Percentiles rank a stretch among this genome's conserved stretches.
Conservation (phyloP, 1,284 basidiomycete species). For the Vanrija sp. region DNA sequence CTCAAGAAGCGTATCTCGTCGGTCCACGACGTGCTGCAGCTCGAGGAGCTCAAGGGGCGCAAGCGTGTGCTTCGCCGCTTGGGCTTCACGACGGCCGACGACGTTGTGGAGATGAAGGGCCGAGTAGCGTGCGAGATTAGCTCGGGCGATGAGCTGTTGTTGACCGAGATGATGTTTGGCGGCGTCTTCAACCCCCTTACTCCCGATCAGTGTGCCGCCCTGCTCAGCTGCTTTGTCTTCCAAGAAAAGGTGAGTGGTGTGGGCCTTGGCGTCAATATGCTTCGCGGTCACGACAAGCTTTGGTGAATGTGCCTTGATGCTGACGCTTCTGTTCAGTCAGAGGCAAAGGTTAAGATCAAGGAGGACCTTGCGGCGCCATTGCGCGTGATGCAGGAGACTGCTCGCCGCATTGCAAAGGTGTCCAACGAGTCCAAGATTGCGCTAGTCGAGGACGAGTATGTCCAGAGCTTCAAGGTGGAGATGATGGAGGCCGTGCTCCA, state of each 20-base stretch:
- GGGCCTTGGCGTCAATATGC: too few species aligned
- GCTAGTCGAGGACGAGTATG: conserved; percentile 90
- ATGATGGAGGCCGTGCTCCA: conserved; percentile 95
- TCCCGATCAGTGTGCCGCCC: conserved; percentile 87
- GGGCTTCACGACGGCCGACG: conserved; percentile 81
- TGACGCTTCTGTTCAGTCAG: conserved; percentile 60
- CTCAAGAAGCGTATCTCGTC: conserved; percentile 80
- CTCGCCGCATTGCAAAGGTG: conserved; percentile 89
- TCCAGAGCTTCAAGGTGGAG: conserved; percentile 95
- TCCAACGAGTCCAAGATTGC: conserved; percentile 87
- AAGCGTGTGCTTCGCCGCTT: conserved; percentile 90
- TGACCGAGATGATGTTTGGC: conserved; percentile 97
- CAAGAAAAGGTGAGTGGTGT: conserved; percentile 74
- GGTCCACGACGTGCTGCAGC: conserved; percentile 88
- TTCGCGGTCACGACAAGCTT: not conserved
- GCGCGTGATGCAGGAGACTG: conserved; percentile 91
- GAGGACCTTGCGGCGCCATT: conserved; percentile 91
- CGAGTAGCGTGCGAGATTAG: conserved; percentile 98
- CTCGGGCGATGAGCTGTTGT: conserved; percentile 89
- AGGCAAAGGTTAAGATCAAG: conserved; percentile 77
- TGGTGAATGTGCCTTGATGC: not conserved
- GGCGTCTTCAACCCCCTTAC: conserved; percentile 86
- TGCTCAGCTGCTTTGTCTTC: conserved; percentile 96
- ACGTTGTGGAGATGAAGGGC: conserved; percentile 97
- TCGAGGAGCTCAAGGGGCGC: conserved; percentile 93